Evolutionary conservation across 805 yeast genomes (phyloP).

Genomic region (Vanderwaltozyma yarrowii): DNA sequence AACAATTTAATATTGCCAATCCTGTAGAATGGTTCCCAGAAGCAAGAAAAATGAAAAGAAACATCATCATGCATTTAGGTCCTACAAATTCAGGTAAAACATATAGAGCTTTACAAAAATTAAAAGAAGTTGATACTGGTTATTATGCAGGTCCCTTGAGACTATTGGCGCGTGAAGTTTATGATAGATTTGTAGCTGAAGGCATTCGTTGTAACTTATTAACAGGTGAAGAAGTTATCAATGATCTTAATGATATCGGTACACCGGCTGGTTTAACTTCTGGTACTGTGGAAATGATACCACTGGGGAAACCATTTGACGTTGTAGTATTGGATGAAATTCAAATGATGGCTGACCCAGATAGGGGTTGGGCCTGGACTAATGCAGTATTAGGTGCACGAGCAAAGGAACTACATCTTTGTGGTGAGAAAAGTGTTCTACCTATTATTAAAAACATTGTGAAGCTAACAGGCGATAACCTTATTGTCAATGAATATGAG

Average conservation of each 20-base stretch:
- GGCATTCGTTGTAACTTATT: conserved; percentile 68
- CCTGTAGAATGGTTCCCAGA: conserved; percentile 79
- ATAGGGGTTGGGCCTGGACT: conserved; percentile 92
- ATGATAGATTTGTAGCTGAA: conserved; percentile 62
- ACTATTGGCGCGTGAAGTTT: conserved; percentile 82
- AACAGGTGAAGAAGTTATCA: conserved; percentile 92
- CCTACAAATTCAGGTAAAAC: conserved; percentile 98
- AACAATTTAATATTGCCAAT: conserved; percentile 36
- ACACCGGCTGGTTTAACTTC: conserved; percentile 65
- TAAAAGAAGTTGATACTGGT: conserved; percentile 60
- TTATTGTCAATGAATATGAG: conserved; percentile 59
- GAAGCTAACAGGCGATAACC: conserved; percentile 65
- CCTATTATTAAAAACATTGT: conserved; percentile 51
- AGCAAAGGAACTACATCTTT: conserved; percentile 79
- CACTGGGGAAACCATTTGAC: conserved; percentile 58
- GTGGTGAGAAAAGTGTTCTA: conserved; percentile 89
- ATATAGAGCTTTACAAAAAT: conserved; percentile 61
- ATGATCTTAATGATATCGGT: conserved; percentile 59
- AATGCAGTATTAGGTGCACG: conserved; percentile 77
- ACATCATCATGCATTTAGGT: conserved; percentile 87
- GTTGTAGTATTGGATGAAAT: conserved; percentile 91
- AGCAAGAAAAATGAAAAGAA: conserved; percentile 70
- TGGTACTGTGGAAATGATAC: conserved; percentile 91
- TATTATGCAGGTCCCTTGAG: conserved; percentile 93
- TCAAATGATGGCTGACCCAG: conserved; percentile 78